Percentiles rank a stretch among this genome's conserved stretches.
Conservation (phyloP, 352 stramenopile species). For the Globisporangium heterothallicum region DNA sequence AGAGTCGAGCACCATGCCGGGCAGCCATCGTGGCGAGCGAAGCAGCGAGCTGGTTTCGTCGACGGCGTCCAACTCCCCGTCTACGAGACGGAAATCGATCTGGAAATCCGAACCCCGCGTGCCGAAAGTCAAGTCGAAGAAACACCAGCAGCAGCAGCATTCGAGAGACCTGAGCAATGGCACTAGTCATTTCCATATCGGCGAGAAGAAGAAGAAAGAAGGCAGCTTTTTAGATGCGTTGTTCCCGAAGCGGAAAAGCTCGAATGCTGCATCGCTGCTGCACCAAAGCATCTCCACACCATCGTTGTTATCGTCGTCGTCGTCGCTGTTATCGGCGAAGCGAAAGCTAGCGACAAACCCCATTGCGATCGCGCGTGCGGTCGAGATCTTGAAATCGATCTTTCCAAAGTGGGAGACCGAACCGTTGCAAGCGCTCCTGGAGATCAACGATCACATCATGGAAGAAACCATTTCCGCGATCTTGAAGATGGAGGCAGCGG, state of each 20-base stretch:
- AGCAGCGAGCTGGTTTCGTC: constrained; percentile 3
- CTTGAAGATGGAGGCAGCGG: constrained; percentile 66
- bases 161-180: constrained; percentile 4
- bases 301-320: not conserved
- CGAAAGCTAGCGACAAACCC: constrained; percentile 25
- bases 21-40: constrained; percentile 12
- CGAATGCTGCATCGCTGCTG: not conserved
- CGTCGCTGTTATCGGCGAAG: constrained; percentile 1
- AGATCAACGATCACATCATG: constrained; percentile 73
- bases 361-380: constrained; percentile 45
- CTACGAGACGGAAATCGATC: constrained; percentile 13
- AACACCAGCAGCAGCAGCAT: not conserved
- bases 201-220: constrained; percentile 13
- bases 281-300: not conserved
- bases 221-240: constrained; percentile 12
- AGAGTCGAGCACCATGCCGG: constrained; percentile 11
- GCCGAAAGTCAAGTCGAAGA: constrained; percentile 1
- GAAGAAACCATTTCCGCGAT: constrained; percentile 77
- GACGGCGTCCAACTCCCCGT: not conserved
- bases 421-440: constrained; percentile 64
- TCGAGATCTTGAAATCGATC: constrained; percentile 74
- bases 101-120: constrained; percentile 13
- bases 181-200: constrained; percentile 3
- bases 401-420: constrained; percentile 76
- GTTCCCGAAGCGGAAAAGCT: constrained; percentile 15